Percentiles rank a stretch among this genome's conserved stretches.
Conservation (phyloP, 306 rosid species). For the Delonix regia region DNA sequence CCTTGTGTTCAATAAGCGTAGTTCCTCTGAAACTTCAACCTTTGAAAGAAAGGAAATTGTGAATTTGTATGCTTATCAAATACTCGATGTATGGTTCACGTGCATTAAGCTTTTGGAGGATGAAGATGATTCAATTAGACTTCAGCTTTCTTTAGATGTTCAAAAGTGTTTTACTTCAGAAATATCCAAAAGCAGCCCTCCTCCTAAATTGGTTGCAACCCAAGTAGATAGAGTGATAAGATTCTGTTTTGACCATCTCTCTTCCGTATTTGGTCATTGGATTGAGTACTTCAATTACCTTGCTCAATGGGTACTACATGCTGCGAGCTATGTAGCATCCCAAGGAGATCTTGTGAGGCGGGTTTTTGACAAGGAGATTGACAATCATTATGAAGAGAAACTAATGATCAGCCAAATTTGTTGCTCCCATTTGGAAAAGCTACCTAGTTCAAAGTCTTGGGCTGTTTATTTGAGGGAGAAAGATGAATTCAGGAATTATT, state of each 20-base stretch:
- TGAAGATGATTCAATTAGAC: conserved; percentile 78
- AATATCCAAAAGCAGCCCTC: conserved; percentile 41
- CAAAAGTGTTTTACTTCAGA: conserved; percentile 66
- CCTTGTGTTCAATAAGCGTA: conserved; percentile 40
- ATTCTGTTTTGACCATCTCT: conserved; percentile 77
- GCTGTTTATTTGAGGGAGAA: conserved; percentile 34
- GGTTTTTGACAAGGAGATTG: conserved; percentile 95
- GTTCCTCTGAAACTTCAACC: conserved; percentile 42
- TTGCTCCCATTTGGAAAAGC: conserved; percentile 79
- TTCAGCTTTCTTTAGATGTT: conserved; percentile 67
- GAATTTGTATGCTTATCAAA: conserved; percentile 66
- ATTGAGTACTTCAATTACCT: conserved; percentile 72
- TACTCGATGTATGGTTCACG: conserved; percentile 77
- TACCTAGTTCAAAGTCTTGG: conserved; percentile 53
- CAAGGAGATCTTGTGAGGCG: conserved; percentile 81
- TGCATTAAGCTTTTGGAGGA: conserved; percentile 94
- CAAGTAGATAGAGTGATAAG: conserved; percentile 93
- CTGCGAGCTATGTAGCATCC: conserved; percentile 49
- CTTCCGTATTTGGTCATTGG: conserved; percentile 85
- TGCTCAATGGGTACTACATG: conserved; percentile 57
- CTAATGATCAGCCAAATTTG: conserved; percentile 81
- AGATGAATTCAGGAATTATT: conserved; percentile 49
- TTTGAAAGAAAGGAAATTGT: conserved; percentile 56
- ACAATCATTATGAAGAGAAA: conserved; percentile 94
- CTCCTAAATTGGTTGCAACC: conserved; percentile 55